Conservation (phyloP, 352 stramenopile genomes). For the Globisporangium carolinianum region DNA sequence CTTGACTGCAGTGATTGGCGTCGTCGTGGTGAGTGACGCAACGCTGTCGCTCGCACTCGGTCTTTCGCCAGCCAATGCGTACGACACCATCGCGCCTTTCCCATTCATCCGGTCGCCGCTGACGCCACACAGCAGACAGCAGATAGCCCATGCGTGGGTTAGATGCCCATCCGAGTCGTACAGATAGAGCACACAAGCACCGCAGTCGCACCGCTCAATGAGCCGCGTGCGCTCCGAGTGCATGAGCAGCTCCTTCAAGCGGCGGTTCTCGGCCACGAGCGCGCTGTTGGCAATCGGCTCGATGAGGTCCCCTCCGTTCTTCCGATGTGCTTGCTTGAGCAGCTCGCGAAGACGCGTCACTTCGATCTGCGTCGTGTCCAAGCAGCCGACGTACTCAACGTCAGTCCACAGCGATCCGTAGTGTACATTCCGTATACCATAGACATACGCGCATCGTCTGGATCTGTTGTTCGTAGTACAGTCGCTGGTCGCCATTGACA, state of each 20-base stretch:
- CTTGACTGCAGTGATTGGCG: conserved; percentile 1
- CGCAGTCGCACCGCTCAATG: conserved; percentile 25
- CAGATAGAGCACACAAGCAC: background rate
- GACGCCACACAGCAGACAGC: background rate
- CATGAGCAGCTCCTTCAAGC: conserved; percentile 51
- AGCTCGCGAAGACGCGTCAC: conserved; percentile 43
- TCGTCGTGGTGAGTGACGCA: background rate
- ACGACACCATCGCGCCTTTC: conserved; percentile 8
- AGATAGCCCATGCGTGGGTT: no score
- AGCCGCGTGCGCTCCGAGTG: conserved; percentile 41
- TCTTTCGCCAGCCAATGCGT: background rate
- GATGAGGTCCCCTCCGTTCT: conserved; percentile 17
- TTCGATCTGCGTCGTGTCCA: conserved; percentile 25
- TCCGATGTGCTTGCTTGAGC: conserved; percentile 37
- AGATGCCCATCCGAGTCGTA: no score
- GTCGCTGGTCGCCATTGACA: conserved; percentile 35
- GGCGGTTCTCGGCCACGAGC: conserved; percentile 57
- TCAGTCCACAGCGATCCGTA: no score
- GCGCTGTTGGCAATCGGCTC: conserved; percentile 30
- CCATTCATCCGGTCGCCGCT: conserved; percentile 13
- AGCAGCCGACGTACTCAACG: no score
- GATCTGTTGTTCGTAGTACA: conserved; percentile 69
- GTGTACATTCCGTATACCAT: no score
- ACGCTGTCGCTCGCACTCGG: background rate
- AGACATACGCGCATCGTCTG: conserved; percentile 45